Evolutionary conservation across 2,329 filamentous ascomycete genomes (phyloP).

Genomic region (Diaporthe aspalathi): DNA sequence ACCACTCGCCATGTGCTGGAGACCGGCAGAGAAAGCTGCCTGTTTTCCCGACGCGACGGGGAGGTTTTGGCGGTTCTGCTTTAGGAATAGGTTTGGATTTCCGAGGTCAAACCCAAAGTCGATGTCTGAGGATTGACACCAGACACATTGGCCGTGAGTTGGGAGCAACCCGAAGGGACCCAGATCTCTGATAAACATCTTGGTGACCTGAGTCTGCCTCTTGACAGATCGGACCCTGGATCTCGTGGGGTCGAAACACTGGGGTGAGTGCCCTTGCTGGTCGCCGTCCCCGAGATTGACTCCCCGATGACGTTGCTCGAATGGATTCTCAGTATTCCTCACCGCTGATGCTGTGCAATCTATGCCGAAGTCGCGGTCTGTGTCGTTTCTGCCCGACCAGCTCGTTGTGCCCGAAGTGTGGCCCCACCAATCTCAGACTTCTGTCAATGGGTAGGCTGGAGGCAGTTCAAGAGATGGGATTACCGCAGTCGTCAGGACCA

Average conservation of each 20-base stretch:
- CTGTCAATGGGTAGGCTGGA: constrained; percentile 6
- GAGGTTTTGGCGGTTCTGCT: neutral
- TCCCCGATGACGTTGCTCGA: constrained; percentile 8
- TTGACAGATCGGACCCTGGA: neutral
- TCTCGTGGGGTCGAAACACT: neutral
- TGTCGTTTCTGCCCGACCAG: neutral
- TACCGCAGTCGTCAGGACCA: neutral
- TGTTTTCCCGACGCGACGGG: neutral
- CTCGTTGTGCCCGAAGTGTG: neutral
- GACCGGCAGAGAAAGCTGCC: neutral
- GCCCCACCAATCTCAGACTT: neutral
- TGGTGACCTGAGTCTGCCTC: neutral
- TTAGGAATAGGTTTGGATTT: neutral
- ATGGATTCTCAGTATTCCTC: constrained; percentile 3
- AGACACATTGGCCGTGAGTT: neutral
- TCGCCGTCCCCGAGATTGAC: constrained; percentile 15
- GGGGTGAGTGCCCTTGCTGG: neutral
- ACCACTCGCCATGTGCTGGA: neutral
- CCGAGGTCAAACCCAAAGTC: neutral
- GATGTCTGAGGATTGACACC: neutral
- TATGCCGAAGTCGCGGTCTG: neutral
- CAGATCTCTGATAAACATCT: constrained; percentile 1
- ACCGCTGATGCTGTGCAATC: constrained; percentile 30
- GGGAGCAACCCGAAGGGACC: neutral
- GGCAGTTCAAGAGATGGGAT: neutral